Evolutionary conservation across 2,329 filamentous ascomycete genomes (phyloP), one percentile per base, ranked within the genome.

Genomic region (Calonectria naviculata): DNA sequence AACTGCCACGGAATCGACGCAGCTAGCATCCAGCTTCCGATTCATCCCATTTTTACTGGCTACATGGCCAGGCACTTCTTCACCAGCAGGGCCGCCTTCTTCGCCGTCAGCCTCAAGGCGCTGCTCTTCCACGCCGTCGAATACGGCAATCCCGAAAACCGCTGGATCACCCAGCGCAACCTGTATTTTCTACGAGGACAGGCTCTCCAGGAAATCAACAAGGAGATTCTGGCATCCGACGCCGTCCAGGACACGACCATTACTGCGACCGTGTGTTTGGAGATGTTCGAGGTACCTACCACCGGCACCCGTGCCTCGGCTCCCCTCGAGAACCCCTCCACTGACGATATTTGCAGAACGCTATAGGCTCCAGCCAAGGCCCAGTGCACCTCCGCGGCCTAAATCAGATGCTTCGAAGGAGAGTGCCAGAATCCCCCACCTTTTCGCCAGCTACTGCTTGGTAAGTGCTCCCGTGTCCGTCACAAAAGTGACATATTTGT

Each of bases 241-340:
- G 3, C 41, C 2, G 31, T 66, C 12, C 49, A 66, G 36, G 64
- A 66, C 41, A 26, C 64, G 17, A 66, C 64, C 36, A 66, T 66
- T 29, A 58, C 49, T 26, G 49, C 64, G 6, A 66, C 64, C 2
- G 64, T 58, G 9, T 66, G 64, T 10, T 19, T 66, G 19, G 49
- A 66, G 21, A 66, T 66, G 64, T 66, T 66, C 10, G 64, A 66
- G 64, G 64, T 66, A 17, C 26, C 19, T 65, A 29, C 46, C 31
- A 3, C 49, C 31, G 17, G 5, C 31, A 38, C 21, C 6, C 24
- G 31, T 58, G 52, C 52, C 52, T 58, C 52, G 52, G 52, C 52
- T 44, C 34, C 42, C 62, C 49, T 21, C 54, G 15, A 58, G 21
- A 36, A 56, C 42, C 38, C 26, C 47, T 42, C 46, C 46, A 65